Base-by-base conservation (phyloP, 495 filamentous ascomycete species). In the Annulohypoxylon stygium region DNA sequence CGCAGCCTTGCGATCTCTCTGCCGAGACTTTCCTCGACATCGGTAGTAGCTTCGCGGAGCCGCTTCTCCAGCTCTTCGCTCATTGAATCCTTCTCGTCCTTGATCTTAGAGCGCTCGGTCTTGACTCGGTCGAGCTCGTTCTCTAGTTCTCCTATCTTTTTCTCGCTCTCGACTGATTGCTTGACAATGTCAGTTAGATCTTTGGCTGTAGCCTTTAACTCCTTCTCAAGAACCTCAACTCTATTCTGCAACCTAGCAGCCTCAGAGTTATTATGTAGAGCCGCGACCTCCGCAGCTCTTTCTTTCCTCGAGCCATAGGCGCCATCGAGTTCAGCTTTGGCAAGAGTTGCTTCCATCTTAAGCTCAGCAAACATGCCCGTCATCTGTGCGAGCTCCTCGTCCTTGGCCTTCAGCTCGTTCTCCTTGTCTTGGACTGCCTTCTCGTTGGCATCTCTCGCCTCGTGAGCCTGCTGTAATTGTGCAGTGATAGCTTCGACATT, bases 261-360 rank as follows among this genome's bases (percentile, higher is more conserved):
- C 78, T 95, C 90, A 26, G 86, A 85, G 65, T 87, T 86, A 54
- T 93, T 86, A 39, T 87, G 87, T 4, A 93, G 87, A 41, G 88
- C 85, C 1, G 93, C 90, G 14, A 88, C 90, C 76, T 93, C 91
- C 0, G 92, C 92, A 4, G 93, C 93, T 23, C 93, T 89, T 79
- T 96, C 85, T 43, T 90, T 88, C 62, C 93, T 85, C 9, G 88
- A 88, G 30, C 93, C 96, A 77, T 97, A 97, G 18, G 96, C 95
- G 61, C 93, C 93, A 76, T 99, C 96, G 37, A 98, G 91, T 83
- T 99, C 96, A 4, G 96, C 96, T 79, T 92, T 93, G 64, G 92
- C 92, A 81, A 99, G 89, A 53, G 95, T 95, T 65, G 97, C 84
- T 77, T 98, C 96, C 41, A 95, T 98, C 65, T 94, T 93, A 54